A percentile compares a stretch with the other conserved stretches of the same genome.
Conservation (phyloP, 108 stramenopile genomes). For the Fragilaria radians region DNA sequence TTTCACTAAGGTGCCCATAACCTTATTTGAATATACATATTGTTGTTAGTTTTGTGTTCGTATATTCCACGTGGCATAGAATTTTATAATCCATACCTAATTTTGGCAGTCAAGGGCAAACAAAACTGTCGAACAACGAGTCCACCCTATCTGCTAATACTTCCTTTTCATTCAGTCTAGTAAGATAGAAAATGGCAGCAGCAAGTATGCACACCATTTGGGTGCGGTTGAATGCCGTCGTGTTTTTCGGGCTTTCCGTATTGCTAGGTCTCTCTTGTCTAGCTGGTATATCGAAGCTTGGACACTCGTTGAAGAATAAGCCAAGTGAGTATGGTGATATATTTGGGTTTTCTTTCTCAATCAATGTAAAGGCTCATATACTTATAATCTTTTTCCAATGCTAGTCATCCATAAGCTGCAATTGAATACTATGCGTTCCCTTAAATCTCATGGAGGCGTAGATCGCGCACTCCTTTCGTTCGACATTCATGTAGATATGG, state of each 20-base stretch:
- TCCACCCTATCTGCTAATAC: too few species aligned
- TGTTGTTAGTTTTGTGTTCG: too few species aligned
- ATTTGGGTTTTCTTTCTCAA: constrained; percentile 2
- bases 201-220: constrained; percentile 90
- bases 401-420: constrained; percentile 58
- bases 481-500: constrained; percentile 91
- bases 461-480: constrained; percentile 91
- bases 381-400: not conserved
- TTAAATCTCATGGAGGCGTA: constrained; percentile 88
- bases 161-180: too few species aligned
- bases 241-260: constrained; percentile 97
- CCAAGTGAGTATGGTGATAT: constrained; percentile 41
- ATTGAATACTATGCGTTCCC: constrained; percentile 64
- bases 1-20: too few species aligned
- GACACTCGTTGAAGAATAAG: constrained; percentile 44
- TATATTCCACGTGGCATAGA: too few species aligned
- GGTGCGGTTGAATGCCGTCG: constrained; percentile 97
- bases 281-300: constrained; percentile 77
- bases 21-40: too few species aligned
- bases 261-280: constrained; percentile 84
- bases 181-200: constrained; percentile 1
- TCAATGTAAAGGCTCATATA: not conserved
- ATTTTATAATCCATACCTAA: too few species aligned
- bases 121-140: too few species aligned
- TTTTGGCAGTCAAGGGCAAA: too few species aligned